Conservation (phyloP, 2,329 filamentous ascomycete genomes). For the Trichoderma sp. region DNA sequence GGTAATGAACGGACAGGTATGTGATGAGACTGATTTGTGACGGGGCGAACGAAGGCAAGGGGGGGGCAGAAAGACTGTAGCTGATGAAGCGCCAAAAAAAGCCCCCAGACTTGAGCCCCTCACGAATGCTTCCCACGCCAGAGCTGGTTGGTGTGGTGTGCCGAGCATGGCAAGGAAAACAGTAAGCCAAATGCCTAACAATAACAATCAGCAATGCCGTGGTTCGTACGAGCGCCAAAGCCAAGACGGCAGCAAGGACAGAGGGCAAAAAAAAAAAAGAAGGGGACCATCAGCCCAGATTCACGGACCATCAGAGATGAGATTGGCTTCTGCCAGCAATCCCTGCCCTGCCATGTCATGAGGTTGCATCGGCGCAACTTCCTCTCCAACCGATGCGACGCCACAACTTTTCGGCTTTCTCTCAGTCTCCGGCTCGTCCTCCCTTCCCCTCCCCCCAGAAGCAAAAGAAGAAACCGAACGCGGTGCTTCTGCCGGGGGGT, state of each 20-base stretch:
- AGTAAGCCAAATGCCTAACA: background rate
- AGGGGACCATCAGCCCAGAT: conserved; percentile 10
- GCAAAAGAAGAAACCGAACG: conserved; percentile 5
- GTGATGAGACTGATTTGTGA: background rate
- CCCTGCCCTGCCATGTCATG: conserved; percentile 29
- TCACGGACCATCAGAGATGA: conserved; percentile 23
- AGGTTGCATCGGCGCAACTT: conserved; percentile 28
- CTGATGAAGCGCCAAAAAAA: background rate
- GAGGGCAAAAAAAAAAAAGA: background rate
- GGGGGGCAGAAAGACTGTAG: background rate
- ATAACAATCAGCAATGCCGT: background rate
- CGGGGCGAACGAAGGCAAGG: background rate
- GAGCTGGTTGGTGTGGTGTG: background rate
- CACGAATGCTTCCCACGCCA: no score
- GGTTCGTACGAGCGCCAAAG: no score
- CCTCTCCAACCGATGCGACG: conserved; percentile 27
- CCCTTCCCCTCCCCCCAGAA: conserved; percentile 5
- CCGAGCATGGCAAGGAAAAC: background rate
- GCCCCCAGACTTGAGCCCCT: no score
- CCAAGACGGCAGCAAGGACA: background rate
- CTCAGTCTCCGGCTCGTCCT: conserved; percentile 23
- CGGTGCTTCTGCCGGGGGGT: conserved; percentile 19
- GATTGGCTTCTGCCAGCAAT: conserved; percentile 22
- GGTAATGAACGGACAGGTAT: background rate
- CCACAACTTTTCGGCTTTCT: conserved; percentile 24